phyloP scores from a whole-genome alignment of 495 filamentous ascomycete genomes.

The Jackrogersella multiformis region DNA sequence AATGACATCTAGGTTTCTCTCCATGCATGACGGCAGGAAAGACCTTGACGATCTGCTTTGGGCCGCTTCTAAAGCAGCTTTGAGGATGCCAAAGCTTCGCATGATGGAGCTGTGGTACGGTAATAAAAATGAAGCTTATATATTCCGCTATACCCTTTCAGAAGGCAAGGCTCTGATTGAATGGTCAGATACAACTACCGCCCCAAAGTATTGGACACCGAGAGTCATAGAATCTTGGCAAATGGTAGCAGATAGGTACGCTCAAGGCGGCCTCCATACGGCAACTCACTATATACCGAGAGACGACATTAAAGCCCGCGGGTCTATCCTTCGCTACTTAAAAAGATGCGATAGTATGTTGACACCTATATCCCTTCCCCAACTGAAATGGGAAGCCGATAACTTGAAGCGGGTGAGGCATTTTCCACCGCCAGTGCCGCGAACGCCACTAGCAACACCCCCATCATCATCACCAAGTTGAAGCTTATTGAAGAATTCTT shows the following conservation, averaged over 20 bases:
- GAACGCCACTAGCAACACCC: too few relatives aligned
- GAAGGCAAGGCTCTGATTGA: not conserved
- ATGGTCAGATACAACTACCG: not conserved
- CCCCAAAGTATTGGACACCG: not conserved
- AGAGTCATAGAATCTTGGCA: not conserved
- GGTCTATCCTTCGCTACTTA: not conserved
- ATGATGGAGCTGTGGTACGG: constrained; percentile 13
- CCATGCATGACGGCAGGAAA: too few relatives aligned
- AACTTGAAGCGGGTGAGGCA: not conserved
- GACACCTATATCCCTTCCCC: not conserved
- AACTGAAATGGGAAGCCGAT: not conserved
- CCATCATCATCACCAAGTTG: too few relatives aligned
- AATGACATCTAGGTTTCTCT: not conserved
- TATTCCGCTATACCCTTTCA: constrained; percentile 6
- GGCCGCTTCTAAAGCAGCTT: not conserved
- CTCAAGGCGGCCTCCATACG: not conserved
- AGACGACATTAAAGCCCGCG: not conserved
- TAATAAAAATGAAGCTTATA: not conserved
- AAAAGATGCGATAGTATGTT: not conserved
- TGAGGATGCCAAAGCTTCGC: constrained; percentile 10
- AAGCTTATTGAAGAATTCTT: too few relatives aligned
- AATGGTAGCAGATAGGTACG: not conserved
- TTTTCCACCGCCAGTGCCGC: not conserved
- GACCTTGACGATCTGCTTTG: not conserved
- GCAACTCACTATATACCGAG: not conserved